These are phyloP conservation scores for Taxawa tesnikishii DNA, from an alignment of 2,329 filamentous ascomycete species.

Conservation along the genomic window DNA sequence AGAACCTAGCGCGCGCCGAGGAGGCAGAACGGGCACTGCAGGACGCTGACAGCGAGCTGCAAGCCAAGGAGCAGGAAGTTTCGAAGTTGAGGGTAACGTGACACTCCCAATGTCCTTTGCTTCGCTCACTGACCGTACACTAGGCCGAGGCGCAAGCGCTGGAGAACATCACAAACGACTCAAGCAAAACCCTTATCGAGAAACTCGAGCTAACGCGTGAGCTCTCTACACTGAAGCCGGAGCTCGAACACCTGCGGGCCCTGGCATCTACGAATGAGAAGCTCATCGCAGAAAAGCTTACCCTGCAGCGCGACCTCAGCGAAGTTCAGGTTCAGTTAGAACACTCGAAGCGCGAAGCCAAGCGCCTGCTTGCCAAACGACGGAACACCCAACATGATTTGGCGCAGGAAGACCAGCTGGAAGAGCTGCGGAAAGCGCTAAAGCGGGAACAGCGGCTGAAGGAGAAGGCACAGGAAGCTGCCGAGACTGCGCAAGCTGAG, in stretches of 20 bases:
- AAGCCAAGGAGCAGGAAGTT: constrained; percentile 40
- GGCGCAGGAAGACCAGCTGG: constrained; percentile 26
- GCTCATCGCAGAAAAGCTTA: constrained; percentile 64
- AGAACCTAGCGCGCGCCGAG: constrained; percentile 32
- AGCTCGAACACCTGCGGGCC: constrained; percentile 49
- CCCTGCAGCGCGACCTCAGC: constrained; percentile 65
- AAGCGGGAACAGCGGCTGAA: constrained; percentile 32
- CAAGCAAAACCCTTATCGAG: constrained; percentile 55
- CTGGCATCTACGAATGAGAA: constrained; percentile 52
- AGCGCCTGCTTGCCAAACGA: constrained; percentile 42
- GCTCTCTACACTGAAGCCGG: constrained; percentile 44
- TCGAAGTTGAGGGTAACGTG: constrained; percentile 46
- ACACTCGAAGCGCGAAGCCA: constrained; percentile 61
- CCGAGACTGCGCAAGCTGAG: constrained; percentile 19
- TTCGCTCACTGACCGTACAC: background rate
- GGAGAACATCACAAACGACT: constrained; percentile 54
- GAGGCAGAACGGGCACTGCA: constrained; percentile 33
- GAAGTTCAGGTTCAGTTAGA: constrained; percentile 71
- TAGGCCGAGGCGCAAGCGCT: constrained; percentile 62
- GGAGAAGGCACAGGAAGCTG: constrained; percentile 26
- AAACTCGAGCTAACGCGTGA: constrained; percentile 51
- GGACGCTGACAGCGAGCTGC: constrained; percentile 37
- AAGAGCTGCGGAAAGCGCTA: constrained; percentile 34
- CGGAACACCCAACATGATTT: constrained; percentile 37
- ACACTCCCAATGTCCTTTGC: background rate